Evolutionary conservation across 805 yeast species (phyloP), one percentile per base, ranked within the genome.

Genomic region (Kodamaea nitidulidarum): DNA sequence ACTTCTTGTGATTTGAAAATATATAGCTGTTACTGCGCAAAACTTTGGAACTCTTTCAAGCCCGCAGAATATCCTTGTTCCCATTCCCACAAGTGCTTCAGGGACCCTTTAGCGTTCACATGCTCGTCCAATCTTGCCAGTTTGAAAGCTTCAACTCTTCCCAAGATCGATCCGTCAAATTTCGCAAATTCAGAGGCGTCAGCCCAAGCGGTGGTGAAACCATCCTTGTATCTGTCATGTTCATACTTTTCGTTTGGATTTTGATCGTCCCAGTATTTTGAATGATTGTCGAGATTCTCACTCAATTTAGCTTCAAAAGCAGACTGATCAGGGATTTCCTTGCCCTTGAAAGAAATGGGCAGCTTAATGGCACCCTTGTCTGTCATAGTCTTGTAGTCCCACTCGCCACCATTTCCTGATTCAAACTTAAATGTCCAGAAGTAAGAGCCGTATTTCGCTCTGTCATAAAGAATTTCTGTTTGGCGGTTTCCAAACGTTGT

Each of bases 391-490:
- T 73, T 71, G 61, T 87, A 82, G 36, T 93, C 97, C 98, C 98
- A 91, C 63, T 88, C 97, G 11, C 98, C 98, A 31, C 97, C 97
- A 54, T 81, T 83, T 2, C 97, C 97, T 41, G 79, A 71, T 55
- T 83, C 77, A 55, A 90, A 90, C 61, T 88, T 87, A 58, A 65
- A 84, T 2, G 96, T 85, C 98, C 98, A 91, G 61, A 93, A 91
- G 60, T 73, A 90, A 42, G 76, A 71, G 0, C 98, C 98, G 41
- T 78, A 73, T 7, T 70, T 58, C 1, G 91, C 81, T 25, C 82
- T 62, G 27, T 73, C 50, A 4, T 57, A 53, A 52, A 84, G 76
- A 4, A 75, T 46, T 2, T 61, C 52, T 4, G 60, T 47, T 56
- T 87, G 81, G n/a, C 56, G 58, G 14, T 65, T 65, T 8, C 95